Evolutionary conservation across 768 basidiomycete genomes (phyloP).

Genomic region (Candolleomyces aberdarensis): DNA sequence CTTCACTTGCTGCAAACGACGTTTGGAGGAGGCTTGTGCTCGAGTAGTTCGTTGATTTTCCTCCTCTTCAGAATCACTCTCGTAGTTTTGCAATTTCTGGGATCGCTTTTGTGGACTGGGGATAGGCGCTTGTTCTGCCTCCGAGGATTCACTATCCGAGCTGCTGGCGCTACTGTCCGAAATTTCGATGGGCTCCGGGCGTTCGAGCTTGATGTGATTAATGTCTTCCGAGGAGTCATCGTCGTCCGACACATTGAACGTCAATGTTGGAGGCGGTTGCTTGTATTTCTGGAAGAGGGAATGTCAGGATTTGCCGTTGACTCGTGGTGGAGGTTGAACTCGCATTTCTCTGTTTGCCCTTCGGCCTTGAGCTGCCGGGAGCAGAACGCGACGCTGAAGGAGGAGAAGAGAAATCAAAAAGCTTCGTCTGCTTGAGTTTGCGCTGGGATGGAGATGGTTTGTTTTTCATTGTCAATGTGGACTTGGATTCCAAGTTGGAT

Average conservation of each 20-base stretch:
- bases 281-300: too few species aligned
- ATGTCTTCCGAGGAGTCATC: slow-evolving; percentile 41
- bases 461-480: neutral
- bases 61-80: neutral
- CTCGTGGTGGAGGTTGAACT: too few species aligned
- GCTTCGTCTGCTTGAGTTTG: slow-evolving; percentile 41
- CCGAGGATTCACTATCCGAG: neutral
- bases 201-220: slow-evolving; percentile 49
- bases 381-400: slow-evolving; percentile 4
- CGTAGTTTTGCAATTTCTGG: slow-evolving; percentile 7
- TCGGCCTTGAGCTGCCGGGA: slow-evolving; percentile 4
- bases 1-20: neutral
- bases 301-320: neutral
- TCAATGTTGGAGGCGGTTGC: too few species aligned
- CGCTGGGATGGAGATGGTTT: neutral
- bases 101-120: slow-evolving; percentile 7
- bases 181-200: slow-evolving; percentile 16
- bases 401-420: slow-evolving; percentile 26
- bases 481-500: neutral
- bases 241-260: too few species aligned
- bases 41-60: neutral
- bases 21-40: neutral
- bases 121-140: slow-evolving; percentile 9
- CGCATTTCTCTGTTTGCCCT: slow-evolving; percentile 6
- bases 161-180: slow-evolving; percentile 7